These are phyloP conservation scores for Xylaria sp. DNA, from an alignment of 2,329 filamentous ascomycete species.

Conservation along the genomic window DNA sequence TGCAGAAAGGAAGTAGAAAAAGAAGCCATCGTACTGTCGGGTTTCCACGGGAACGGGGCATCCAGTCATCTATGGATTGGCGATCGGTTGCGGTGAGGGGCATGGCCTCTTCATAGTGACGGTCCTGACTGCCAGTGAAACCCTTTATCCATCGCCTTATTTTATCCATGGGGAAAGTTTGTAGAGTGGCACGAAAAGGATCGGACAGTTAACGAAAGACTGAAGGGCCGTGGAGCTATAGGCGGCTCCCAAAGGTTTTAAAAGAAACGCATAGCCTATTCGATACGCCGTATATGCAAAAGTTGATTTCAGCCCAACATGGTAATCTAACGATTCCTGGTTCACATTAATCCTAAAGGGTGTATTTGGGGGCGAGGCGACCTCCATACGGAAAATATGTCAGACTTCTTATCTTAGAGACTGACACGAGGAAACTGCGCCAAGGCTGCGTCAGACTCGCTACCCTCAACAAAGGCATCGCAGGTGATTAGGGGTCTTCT, in stretches of 20 bases:
- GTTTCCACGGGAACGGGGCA: conserved; percentile 15
- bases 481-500: too few species aligned
- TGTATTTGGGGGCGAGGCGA: conserved; percentile 13
- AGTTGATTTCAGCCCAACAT: conserved; percentile 29
- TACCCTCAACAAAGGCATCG: too few species aligned
- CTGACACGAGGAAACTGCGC: background rate
- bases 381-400: conserved; percentile 6
- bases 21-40: conserved; percentile 28
- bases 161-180: conserved; percentile 25
- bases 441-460: too few species aligned
- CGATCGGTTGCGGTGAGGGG: conserved; percentile 24
- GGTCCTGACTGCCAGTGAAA: conserved; percentile 23
- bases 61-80: conserved; percentile 21
- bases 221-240: conserved; percentile 7
- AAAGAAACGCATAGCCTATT: conserved; percentile 21
- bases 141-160: conserved; percentile 33
- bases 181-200: conserved; percentile 11
- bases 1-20: conserved; percentile 33
- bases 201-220: conserved; percentile 31
- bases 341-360: conserved; percentile 24
- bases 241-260: conserved; percentile 13
- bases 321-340: conserved; percentile 23
- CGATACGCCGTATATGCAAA: conserved; percentile 14
- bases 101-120: conserved; percentile 30
- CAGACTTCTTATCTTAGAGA: conserved; percentile 16